Conservation (phyloP, 768 basidiomycete species). For the Tricholoma hemisulphureum region DNA sequence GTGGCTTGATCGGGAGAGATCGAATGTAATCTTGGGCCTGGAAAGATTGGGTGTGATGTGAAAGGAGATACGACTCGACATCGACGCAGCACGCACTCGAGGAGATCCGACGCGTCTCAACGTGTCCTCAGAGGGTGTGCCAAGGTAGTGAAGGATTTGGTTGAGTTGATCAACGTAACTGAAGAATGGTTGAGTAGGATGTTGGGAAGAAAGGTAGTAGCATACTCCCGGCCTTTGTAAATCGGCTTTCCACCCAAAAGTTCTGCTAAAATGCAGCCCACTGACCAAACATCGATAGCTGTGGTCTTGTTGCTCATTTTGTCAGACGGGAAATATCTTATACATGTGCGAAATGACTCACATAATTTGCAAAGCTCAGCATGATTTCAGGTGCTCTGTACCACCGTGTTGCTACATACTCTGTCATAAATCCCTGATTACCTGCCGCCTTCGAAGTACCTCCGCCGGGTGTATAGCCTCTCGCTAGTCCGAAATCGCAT, state of each 20-base stretch:
- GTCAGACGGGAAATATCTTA: constrained; percentile 9
- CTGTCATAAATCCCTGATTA: constrained; percentile 97
- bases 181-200: constrained; percentile 9
- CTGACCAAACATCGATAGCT: constrained; percentile 94
- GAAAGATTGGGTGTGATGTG: constrained; percentile 9
- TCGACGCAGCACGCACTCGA: constrained; percentile 51
- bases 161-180: constrained; percentile 99
- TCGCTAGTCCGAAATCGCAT: constrained; percentile 96
- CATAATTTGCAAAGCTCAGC: constrained; percentile 94
- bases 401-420: constrained; percentile 99
- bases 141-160: constrained; percentile 97
- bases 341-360: constrained; percentile 37
- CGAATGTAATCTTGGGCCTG: constrained; percentile 98
- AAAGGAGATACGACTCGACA: not conserved
- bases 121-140: constrained; percentile 95
- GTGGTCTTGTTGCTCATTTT: constrained; percentile 56
- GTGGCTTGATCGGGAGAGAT: constrained; percentile 94
- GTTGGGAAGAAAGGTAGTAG: constrained; percentile 9
- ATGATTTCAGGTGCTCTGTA: constrained; percentile 99
- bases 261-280: constrained; percentile 94
- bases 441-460: constrained; percentile 71
- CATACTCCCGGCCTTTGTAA: constrained; percentile 96
- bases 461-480: constrained; percentile 87
- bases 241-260: constrained; percentile 91
- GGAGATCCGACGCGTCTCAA: constrained; percentile 95